Conservation (phyloP, 73 alveolate species). For the Paraurostyla sp. region DNA sequence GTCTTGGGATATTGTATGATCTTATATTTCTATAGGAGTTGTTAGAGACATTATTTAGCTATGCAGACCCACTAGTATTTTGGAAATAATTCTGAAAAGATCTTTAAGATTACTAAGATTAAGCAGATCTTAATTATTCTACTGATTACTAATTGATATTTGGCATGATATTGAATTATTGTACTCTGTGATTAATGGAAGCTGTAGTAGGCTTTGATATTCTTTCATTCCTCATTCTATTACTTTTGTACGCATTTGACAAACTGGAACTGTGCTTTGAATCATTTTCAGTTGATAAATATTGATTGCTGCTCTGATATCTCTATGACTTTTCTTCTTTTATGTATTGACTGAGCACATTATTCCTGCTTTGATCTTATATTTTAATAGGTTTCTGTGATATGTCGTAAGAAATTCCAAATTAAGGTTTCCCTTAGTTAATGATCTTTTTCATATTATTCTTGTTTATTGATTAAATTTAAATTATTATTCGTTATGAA, state of each 20-base stretch:
- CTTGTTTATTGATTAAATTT: not conserved
- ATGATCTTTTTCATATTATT: not conserved
- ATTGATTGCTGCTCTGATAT: not conserved
- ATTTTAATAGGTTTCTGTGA: slow-evolving; percentile 5
- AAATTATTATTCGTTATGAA: not conserved
- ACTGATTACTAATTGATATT: not conserved
- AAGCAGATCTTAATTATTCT: not conserved
- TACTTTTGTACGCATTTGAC: not conserved
- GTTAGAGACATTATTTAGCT: too few species aligned
- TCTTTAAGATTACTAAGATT: not conserved
- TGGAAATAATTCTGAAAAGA: not conserved
- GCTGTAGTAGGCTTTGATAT: slow-evolving; percentile 38
- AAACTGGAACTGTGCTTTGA: not conserved
- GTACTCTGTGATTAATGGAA: slow-evolving; percentile 31
- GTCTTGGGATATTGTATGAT: too few species aligned
- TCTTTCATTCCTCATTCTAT: slow-evolving; percentile 28
- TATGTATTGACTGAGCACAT: not conserved
- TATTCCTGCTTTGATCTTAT: not conserved
- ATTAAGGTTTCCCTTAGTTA: not conserved
- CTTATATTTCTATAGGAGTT: too few species aligned
- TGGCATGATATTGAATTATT: not conserved
- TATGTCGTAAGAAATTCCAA: not conserved
- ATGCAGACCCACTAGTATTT: too few species aligned
- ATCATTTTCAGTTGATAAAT: not conserved
- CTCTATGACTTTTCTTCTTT: not conserved